Base-by-base conservation (phyloP, 805 yeast species). In the Ogataea methanolica region DNA sequence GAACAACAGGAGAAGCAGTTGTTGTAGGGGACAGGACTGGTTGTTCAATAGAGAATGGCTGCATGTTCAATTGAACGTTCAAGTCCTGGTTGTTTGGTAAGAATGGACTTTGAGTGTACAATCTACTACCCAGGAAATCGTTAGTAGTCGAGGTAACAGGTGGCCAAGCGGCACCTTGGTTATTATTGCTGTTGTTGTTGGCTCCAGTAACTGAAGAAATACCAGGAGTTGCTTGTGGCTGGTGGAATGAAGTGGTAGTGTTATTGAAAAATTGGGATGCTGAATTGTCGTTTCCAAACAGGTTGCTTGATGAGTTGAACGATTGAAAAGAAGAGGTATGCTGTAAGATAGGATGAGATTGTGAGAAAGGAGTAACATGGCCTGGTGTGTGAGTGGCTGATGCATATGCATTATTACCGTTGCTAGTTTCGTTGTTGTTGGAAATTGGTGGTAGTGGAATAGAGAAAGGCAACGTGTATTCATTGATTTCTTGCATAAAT, bases 401-500 rank as follows among this genome's bases (percentile, higher is more conserved):
- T 31, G 57, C 39, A 26, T 26, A 26, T 3, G 31, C 9, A 12
- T 6, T 5, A 6, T 9, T 26, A 26, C 31, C 31, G 31, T 26
- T 26, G 11, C 4, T 9, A 6, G 4, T 26, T 26, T 26, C 12
- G 12, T 9, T 26, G 31, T 26, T 26, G 31, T 26, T 26, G 31
- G 31, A 26, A 43, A 51, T 46, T 12, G 51, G 46, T 42, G 82
- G 82, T 40, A 82, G 68, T 5, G 88, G 83, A 6, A 75, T 70
- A 45, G 73, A 62, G 62, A 88, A 88, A 3, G 95, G 96, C 39
- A 72, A 70, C n/a, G 61, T 60, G 45, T 63, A 73, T 50, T 78
- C 79, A 42, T 72, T 74, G 14, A 82, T 67, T 7, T 65, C 61
- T 23, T 68, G 69, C 52, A 80, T 74, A 47, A 86, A 74, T 12